Conservation (phyloP, 345 rosid genomes). For the Citrus mangshanensis region DNA sequence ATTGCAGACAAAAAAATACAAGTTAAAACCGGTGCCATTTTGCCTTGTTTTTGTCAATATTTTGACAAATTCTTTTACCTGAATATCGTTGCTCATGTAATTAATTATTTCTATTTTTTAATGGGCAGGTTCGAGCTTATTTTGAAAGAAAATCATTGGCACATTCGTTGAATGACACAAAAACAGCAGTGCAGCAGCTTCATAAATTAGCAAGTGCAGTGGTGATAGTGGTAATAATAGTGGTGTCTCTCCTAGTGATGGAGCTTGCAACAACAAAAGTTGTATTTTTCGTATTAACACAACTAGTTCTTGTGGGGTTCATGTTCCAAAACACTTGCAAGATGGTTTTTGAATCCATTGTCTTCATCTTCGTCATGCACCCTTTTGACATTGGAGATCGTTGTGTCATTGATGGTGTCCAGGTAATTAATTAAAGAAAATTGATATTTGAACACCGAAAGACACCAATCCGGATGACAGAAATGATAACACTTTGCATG, state of each 20-base stretch:
- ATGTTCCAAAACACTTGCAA: slow-evolving; percentile 85
- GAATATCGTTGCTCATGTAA: no score
- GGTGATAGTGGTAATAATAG: slow-evolving; percentile 43
- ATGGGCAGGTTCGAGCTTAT: slow-evolving; percentile 59
- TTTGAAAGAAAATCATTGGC: slow-evolving; percentile 71
- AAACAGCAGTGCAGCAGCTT: slow-evolving; percentile 73
- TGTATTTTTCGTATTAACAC: slow-evolving; percentile 50
- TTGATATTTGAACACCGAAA: no score
- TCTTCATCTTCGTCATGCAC: slow-evolving; percentile 79
- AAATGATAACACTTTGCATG: no score
- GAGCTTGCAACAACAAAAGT: slow-evolving; percentile 61
- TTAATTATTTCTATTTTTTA: no score
- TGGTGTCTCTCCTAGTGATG: slow-evolving; percentile 58
- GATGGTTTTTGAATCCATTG: slow-evolving; percentile 73
- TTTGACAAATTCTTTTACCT: no score
- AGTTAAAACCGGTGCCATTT: no score
- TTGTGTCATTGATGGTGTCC: slow-evolving; percentile 71
- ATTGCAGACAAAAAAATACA: no score
- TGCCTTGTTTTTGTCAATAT: no score
- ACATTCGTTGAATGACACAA: slow-evolving; percentile 68
- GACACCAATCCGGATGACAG: no score
- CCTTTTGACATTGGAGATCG: slow-evolving; percentile 87
- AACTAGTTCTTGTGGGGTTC: slow-evolving; percentile 63
- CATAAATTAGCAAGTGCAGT: slow-evolving; percentile 72
- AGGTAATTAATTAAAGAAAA: slow-evolving; percentile 30